Evolutionary conservation across 169 alveolate species (phyloP).

Genomic region (Cystoisospora suis): DNA sequence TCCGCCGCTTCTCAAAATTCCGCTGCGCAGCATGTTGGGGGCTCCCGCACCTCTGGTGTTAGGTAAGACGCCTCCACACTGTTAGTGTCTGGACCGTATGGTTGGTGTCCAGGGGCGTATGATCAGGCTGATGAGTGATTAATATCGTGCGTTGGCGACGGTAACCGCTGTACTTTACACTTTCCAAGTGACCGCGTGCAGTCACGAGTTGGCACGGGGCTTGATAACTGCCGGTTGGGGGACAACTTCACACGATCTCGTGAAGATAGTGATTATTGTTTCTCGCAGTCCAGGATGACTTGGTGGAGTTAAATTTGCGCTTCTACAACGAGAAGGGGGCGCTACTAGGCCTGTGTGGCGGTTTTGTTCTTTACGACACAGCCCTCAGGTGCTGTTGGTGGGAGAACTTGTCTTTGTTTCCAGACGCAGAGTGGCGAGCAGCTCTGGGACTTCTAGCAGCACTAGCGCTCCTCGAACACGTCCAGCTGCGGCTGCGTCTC

Average conservation of each 20-base stretch:
- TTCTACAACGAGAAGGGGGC: neutral
- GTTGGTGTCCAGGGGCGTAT: neutral
- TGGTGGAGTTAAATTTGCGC: too few species aligned
- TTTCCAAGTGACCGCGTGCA: neutral
- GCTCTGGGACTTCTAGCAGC: neutral
- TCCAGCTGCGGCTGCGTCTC: slow-evolving; percentile 36
- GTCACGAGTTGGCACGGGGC: too few species aligned
- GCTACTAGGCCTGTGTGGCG: neutral
- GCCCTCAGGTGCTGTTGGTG: too few species aligned
- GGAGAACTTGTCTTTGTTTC: neutral
- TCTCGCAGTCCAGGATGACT: too few species aligned
- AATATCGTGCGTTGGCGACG: neutral
- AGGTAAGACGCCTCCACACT: neutral
- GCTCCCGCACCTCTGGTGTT: slow-evolving; percentile 15
- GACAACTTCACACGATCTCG: too few species aligned
- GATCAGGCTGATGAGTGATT: neutral
- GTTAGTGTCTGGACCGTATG: neutral
- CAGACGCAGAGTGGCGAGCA: neutral
- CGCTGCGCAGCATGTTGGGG: slow-evolving; percentile 12
- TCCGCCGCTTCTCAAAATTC: neutral
- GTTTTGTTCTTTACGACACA: neutral
- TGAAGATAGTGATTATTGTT: too few species aligned
- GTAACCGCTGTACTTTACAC: neutral
- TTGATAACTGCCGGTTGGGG: too few species aligned
- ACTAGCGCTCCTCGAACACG: slow-evolving; percentile 8